A percentile compares a stretch with the other conserved stretches of the same genome.
Conservation (phyloP, 1,284 basidiomycete genomes). For the Wolfiporia cocos region DNA sequence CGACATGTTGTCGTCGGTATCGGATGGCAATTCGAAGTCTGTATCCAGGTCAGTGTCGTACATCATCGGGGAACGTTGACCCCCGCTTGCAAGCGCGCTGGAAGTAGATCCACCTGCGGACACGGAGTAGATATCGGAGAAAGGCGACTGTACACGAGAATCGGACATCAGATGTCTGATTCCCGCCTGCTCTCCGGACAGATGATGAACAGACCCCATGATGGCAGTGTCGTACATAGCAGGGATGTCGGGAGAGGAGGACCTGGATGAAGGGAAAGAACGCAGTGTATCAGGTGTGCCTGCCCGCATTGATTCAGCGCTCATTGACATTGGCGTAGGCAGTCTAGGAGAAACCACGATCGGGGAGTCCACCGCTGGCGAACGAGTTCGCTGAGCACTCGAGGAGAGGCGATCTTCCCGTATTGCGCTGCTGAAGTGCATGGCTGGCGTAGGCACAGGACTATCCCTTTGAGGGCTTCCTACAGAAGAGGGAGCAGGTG, state of each 20-base stretch:
- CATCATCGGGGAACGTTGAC: constrained; percentile 9
- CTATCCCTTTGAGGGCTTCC: constrained; percentile 7
- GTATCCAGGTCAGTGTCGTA: constrained; percentile 15
- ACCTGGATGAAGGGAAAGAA: constrained; percentile 17
- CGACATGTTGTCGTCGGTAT: constrained; percentile 20
- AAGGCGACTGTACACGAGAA: constrained; percentile 21
- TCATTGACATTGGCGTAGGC: constrained; percentile 15
- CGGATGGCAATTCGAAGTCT: constrained; percentile 15
- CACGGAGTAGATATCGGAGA: constrained; percentile 19
- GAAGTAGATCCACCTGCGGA: constrained; percentile 11
- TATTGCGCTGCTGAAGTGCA: too few relatives aligned
- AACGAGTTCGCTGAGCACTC: background rate
- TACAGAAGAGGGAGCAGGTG: constrained; percentile 23
- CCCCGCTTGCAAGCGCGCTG: constrained; percentile 8
- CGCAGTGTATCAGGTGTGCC: background rate
- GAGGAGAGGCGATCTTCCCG: too few relatives aligned
- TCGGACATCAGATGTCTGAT: constrained; percentile 4
- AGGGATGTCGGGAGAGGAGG: constrained; percentile 18
- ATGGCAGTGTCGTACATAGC: constrained; percentile 20
- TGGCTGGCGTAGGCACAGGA: constrained; percentile 7
- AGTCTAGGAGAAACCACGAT: constrained; percentile 11
- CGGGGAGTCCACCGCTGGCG: constrained; percentile 11
- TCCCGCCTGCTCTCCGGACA: constrained; percentile 4
- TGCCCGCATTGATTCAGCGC: constrained; percentile 11
- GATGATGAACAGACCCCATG: constrained; percentile 8